These are phyloP conservation scores for Boletus pseudopeckii DNA, from an alignment of 768 basidiomycete species.

Conservation along the genomic window DNA sequence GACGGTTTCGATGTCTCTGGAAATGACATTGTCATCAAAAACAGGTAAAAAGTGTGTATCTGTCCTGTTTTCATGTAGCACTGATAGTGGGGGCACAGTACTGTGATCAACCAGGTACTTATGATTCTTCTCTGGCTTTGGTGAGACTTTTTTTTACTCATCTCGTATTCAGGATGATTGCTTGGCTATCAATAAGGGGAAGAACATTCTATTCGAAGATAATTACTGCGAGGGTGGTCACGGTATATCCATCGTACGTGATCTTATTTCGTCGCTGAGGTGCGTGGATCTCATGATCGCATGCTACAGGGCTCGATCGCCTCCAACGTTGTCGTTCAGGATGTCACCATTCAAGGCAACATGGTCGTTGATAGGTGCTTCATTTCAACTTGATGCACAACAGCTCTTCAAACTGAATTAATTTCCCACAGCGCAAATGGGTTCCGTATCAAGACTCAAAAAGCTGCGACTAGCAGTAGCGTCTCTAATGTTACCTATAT, in stretches of 20 bases:
- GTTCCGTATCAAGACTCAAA: constrained; percentile 59
- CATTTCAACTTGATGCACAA: neutral
- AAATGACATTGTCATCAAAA: constrained; percentile 33
- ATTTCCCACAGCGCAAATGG: constrained; percentile 42
- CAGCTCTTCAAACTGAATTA: neutral
- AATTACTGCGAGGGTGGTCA: constrained; percentile 60
- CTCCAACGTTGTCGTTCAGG: constrained; percentile 44
- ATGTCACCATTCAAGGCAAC: constrained; percentile 49
- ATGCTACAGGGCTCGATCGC: constrained; percentile 49
- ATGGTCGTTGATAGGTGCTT: constrained; percentile 51
- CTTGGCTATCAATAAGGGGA: constrained; percentile 47
- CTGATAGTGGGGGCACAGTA: constrained; percentile 7
- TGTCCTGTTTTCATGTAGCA: neutral
- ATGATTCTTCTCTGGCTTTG: neutral
- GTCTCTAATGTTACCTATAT: constrained; percentile 51
- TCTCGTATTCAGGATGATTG: constrained; percentile 53
- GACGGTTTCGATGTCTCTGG: constrained; percentile 48
- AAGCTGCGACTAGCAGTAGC: constrained; percentile 41
- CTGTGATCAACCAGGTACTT: constrained; percentile 26
- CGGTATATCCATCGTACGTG: constrained; percentile 52
- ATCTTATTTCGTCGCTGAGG: neutral
- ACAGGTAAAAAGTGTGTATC: constrained; percentile 10
- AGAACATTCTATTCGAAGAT: constrained; percentile 45
- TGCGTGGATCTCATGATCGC: neutral
- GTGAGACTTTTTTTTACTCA: neutral